Conservation (phyloP, 2,329 filamentous ascomycete species). For the Periglandula ipomoeae region DNA sequence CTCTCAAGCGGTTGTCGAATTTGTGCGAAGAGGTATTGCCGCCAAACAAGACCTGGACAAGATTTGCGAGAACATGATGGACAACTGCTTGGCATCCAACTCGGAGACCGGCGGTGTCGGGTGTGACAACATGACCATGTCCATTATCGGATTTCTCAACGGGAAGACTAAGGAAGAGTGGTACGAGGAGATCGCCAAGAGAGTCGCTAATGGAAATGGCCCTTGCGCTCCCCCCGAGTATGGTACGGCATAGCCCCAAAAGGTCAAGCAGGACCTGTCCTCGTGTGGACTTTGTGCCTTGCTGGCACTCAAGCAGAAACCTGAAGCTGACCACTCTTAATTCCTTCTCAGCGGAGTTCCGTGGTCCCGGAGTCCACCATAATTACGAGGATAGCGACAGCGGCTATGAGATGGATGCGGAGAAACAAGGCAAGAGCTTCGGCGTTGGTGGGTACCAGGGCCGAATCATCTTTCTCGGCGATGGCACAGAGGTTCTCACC, state of each 20-base stretch:
- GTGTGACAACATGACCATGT: conserved; percentile 99
- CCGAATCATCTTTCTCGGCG: conserved; percentile 87
- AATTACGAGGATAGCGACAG: conserved; percentile 74
- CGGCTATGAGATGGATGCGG: conserved; percentile 67
- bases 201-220: conserved; percentile 93
- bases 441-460: conserved; percentile 64
- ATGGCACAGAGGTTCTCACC: conserved; percentile 86
- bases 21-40: conserved; percentile 90
- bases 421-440: conserved; percentile 53
- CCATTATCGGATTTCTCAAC: conserved; percentile 77
- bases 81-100: conserved; percentile 96
- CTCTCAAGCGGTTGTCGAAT: conserved; percentile 93
- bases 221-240: conserved; percentile 99
- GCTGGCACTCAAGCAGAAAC: conserved; percentile 1
- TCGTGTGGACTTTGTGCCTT: conserved; percentile 11
- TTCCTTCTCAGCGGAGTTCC: conserved; percentile 61
- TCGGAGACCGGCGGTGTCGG: conserved; percentile 96
- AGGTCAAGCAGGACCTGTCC: conserved; percentile 4
- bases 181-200: conserved; percentile 91
- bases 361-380: conserved; percentile 72
- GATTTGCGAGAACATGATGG: conserved; percentile 99
- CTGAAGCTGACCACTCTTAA: conserved; percentile 18
- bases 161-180: conserved; percentile 95
- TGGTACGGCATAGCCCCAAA: conserved; percentile 62
- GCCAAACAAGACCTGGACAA: conserved; percentile 90